Evolutionary conservation across 1,284 basidiomycete genomes (phyloP).

Genomic region (Gomphus sp.): DNA sequence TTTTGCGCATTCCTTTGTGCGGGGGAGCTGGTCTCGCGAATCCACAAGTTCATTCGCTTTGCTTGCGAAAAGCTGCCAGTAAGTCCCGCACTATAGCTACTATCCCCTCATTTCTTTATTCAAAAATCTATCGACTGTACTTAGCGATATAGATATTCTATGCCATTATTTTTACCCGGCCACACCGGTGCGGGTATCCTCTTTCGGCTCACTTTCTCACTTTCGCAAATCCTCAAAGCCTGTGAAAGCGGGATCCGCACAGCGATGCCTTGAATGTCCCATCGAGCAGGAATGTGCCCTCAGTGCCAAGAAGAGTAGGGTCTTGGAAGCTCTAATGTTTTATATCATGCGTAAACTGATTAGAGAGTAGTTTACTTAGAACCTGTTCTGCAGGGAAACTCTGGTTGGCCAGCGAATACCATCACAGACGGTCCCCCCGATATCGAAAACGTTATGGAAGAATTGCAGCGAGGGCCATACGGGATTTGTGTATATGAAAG

Average conservation of each 20-base stretch:
- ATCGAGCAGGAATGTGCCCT: conserved; percentile 68
- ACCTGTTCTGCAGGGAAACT: conserved; percentile 45
- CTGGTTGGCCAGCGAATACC: conserved; percentile 51
- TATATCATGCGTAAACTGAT: conserved; percentile 1
- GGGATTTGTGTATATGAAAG: conserved; percentile 78
- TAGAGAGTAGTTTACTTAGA: conserved; percentile 57
- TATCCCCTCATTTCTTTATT: not conserved
- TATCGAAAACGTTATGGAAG: conserved; percentile 65
- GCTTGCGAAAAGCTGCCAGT: conserved; percentile 88
- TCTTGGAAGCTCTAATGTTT: not conserved
- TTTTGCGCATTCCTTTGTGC: conserved; percentile 80
- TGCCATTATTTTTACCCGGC: conserved; percentile 69
- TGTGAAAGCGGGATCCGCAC: conserved; percentile 50
- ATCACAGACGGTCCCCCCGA: conserved; percentile 72
- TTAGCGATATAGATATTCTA: conserved; percentile 75
- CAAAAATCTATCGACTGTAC: not conserved
- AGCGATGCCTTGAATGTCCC: conserved; percentile 66
- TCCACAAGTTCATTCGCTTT: conserved; percentile 66
- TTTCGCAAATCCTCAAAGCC: conserved; percentile 72
- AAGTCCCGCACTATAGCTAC: conserved; percentile 13
- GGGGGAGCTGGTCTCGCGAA: conserved; percentile 74
- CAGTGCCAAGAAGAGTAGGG: conserved; percentile 73
- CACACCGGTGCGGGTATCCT: conserved; percentile 59
- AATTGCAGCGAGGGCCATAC: conserved; percentile 54
- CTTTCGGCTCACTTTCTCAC: conserved; percentile 76